A percentile compares a stretch with the other conserved stretches of the same genome.
These are phyloP conservation scores for Eucalyptus guilfoylei DNA, from an alignment of 345 rosid genomes.

Conservation along the genomic window DNA sequence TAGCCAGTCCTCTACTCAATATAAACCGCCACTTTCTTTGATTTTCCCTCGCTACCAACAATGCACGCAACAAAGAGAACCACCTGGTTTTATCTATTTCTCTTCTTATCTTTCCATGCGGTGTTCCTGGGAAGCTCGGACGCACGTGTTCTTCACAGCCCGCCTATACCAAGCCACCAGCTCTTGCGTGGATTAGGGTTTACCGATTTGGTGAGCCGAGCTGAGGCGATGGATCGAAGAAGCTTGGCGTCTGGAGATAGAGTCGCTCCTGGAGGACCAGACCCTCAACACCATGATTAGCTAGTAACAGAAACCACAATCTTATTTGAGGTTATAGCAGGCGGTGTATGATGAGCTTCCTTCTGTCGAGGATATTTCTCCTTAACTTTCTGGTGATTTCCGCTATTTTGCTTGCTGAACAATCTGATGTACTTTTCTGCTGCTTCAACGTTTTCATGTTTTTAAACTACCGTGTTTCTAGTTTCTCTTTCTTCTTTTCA, in stretches of 20 bases:
- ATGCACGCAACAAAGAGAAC: neutral
- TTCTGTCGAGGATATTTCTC: neutral
- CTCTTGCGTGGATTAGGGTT: slow-evolving; percentile 14
- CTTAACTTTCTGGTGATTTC: neutral
- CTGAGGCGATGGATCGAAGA: neutral
- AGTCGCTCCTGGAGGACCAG: slow-evolving; percentile 29
- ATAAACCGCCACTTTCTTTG: neutral
- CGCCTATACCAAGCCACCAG: neutral
- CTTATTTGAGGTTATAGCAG: neutral
- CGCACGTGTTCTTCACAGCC: neutral
- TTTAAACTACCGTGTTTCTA: neutral
- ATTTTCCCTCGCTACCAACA: neutral
- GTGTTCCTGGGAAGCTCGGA: neutral
- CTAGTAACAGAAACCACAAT: neutral
- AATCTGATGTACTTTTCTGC: neutral
- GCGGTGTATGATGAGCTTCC: neutral
- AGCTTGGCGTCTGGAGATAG: neutral
- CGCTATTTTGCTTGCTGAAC: neutral
- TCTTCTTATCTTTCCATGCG: neutral
- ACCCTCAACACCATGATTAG: slow-evolving; percentile 19
- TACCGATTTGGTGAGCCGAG: neutral
- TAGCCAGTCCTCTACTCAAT: neutral
- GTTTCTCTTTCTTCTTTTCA: neutral
- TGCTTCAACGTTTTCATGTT: neutral
- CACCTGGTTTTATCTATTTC: neutral